phyloP scores from a whole-genome alignment of 208 protist species.

The Leptomonas pyrrhocoris region DNA sequence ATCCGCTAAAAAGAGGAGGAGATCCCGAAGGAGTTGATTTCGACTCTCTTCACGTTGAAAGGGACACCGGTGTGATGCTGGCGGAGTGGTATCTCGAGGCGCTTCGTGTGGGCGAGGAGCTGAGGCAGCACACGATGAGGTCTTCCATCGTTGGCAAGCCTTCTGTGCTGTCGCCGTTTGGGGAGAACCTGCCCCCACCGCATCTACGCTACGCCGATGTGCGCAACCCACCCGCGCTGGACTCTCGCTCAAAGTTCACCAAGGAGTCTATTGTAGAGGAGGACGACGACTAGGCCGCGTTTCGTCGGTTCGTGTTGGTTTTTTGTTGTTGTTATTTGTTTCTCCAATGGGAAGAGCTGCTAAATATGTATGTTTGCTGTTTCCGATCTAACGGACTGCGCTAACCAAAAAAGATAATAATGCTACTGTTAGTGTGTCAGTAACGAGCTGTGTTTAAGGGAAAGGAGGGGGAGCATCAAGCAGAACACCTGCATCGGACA shows the following conservation, averaged over 20 bases:
- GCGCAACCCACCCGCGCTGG: constrained; percentile 76
- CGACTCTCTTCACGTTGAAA: neutral
- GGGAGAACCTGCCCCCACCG: constrained; percentile 47
- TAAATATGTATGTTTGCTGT: neutral
- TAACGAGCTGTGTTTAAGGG: no score
- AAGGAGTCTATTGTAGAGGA: constrained; percentile 90
- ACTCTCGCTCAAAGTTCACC: constrained; percentile 81
- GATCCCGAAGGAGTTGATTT: neutral
- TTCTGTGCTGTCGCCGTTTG: neutral
- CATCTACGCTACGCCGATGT: constrained; percentile 70
- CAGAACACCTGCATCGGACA: no score
- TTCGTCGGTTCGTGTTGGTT: neutral
- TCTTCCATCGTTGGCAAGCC: neutral
- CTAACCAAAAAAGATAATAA: no score
- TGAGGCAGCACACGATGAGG: constrained; percentile 6
- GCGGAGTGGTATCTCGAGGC: constrained; percentile 69
- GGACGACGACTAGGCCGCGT: constrained; percentile 64
- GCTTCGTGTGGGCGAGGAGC: constrained; percentile 23
- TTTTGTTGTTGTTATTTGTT: neutral
- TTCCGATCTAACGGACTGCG: no score
- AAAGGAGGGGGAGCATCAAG: no score
- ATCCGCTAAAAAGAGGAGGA: neutral
- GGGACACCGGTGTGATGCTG: constrained; percentile 24
- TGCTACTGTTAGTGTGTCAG: no score
- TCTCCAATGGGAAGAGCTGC: neutral